phyloP scores from a whole-genome alignment of 257 asterid species.

The Jasminum sambac region DNA sequence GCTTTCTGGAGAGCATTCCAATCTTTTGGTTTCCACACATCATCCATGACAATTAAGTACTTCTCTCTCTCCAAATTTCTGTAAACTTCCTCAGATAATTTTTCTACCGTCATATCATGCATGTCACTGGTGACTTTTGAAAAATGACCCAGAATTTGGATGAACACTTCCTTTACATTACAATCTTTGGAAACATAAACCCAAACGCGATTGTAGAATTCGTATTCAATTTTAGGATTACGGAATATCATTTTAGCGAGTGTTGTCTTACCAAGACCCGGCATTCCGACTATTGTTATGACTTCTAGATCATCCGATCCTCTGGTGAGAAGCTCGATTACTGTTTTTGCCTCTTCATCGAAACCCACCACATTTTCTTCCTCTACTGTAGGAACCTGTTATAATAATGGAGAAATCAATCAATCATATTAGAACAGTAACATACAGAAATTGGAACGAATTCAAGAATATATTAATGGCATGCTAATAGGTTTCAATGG shows the following conservation, averaged over 20 bases:
- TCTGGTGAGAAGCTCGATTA: background rate
- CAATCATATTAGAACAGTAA: too few species aligned
- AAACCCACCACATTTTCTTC: conserved; percentile 27
- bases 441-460: too few species aligned
- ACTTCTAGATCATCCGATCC: too few species aligned
- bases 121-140: conserved; percentile 10
- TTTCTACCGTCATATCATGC: conserved; percentile 4
- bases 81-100: conserved; percentile 8
- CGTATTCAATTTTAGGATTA: background rate
- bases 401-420: too few species aligned
- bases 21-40: conserved; percentile 31
- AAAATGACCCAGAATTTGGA: conserved; percentile 24
- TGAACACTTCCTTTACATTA: conserved; percentile 22
- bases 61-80: background rate
- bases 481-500: background rate
- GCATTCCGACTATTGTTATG: conserved; percentile 32
- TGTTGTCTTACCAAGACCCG: conserved; percentile 42
- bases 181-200: conserved; percentile 35
- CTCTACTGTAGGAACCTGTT: conserved; percentile 5
- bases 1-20: conserved; percentile 31
- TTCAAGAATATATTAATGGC: background rate
- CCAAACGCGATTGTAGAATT: conserved; percentile 33
- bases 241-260: conserved; percentile 33
- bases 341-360: background rate
- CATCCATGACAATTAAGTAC: too few species aligned